Percentiles rank a stretch among this genome's conserved stretches.
phyloP scores from a whole-genome alignment of 2,329 filamentous ascomycete species.

The Fusarium zealandicum region DNA sequence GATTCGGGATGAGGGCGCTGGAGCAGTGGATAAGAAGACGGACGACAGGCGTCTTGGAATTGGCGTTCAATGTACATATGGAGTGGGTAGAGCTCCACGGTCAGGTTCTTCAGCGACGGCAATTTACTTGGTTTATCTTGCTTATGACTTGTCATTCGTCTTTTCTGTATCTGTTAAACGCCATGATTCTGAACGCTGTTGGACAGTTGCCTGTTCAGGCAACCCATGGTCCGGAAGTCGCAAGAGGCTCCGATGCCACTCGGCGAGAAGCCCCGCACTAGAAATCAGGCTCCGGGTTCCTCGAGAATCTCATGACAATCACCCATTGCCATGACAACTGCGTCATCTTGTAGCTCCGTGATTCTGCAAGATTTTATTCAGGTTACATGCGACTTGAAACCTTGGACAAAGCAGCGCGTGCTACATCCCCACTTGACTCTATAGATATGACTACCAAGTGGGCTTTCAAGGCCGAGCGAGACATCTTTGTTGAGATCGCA shows the following conservation, averaged over 20 bases:
- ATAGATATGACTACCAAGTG: slow-evolving; percentile 30
- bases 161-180: too few relatives aligned
- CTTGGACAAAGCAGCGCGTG: too few relatives aligned
- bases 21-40: slow-evolving; percentile 26
- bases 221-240: neutral
- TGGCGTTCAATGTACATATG: slow-evolving; percentile 39
- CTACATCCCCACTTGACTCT: too few relatives aligned
- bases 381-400: too few relatives aligned
- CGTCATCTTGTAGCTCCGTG: slow-evolving; percentile 19
- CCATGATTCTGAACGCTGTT: neutral
- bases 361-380: neutral
- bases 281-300: neutral
- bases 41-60: slow-evolving; percentile 27
- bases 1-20: slow-evolving; percentile 23
- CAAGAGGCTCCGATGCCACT: neutral
- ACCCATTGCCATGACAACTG: slow-evolving; percentile 26
- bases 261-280: slow-evolving; percentile 2
- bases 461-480: slow-evolving; percentile 38
- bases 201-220: neutral
- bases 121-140: slow-evolving; percentile 28
- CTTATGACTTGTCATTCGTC: neutral
- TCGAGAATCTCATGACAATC: neutral
- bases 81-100: slow-evolving; percentile 35
- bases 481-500: slow-evolving; percentile 55
- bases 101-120: slow-evolving; percentile 34